A percentile compares a stretch with the other conserved stretches of the same genome.
Evolutionary conservation across 1,139 yeast genomes (phyloP).

Genomic region (Petasospora rhodanensis): DNA sequence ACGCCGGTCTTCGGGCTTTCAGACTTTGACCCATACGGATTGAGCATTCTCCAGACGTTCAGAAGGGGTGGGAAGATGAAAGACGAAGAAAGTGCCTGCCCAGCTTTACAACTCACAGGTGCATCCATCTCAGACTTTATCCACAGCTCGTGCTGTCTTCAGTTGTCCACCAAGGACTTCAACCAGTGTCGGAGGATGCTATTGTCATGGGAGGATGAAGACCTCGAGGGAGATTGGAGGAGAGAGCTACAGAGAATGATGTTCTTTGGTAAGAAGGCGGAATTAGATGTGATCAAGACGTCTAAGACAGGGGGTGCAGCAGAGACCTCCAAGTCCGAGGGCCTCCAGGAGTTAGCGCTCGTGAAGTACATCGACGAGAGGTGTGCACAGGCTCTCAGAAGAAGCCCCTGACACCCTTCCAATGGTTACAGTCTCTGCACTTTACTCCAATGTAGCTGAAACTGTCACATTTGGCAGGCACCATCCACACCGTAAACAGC

Average conservation of each 20-base stretch:
- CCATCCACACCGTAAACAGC: too few species aligned
- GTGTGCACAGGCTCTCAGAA: constrained; percentile 3
- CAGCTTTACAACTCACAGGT: constrained; percentile 22
- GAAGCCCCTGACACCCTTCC: too few species aligned
- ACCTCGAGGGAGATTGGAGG: constrained; percentile 21
- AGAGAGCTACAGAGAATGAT: constrained; percentile 53
- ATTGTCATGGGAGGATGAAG: constrained; percentile 22
- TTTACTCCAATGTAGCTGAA: too few species aligned
- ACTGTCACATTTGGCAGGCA: too few species aligned
- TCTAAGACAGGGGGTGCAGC: not conserved
- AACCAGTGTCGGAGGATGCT: constrained; percentile 32
- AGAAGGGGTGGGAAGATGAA: constrained; percentile 21
- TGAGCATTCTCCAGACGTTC: constrained; percentile 50
- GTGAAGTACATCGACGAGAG: constrained; percentile 5
- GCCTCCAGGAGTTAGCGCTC: constrained; percentile 3
- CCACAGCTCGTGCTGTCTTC: constrained; percentile 31
- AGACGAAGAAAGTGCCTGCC: too few species aligned
- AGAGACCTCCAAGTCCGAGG: not conserved
- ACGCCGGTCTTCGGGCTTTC: constrained; percentile 46
- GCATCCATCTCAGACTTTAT: constrained; percentile 39
- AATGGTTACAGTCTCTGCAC: too few species aligned
- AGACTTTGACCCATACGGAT: constrained; percentile 69
- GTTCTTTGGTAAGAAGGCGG: constrained; percentile 51
- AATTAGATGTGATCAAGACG: constrained; percentile 39
- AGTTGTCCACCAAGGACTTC: constrained; percentile 35